phyloP scores from a whole-genome alignment of 495 filamentous ascomycete genomes.

The Hypoxylon cercidicola region DNA sequence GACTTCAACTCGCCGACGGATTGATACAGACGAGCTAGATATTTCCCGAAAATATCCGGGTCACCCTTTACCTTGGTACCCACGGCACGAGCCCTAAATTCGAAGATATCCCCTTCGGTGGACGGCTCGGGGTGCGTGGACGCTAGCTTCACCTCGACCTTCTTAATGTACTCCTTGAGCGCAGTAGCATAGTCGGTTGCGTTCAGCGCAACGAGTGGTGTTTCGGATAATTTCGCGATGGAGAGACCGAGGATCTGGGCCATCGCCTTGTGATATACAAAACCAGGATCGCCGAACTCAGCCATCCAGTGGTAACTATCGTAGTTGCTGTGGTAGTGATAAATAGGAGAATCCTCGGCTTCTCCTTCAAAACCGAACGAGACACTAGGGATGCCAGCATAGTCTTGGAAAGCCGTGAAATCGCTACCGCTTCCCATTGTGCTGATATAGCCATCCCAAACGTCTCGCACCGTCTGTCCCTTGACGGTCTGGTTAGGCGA shows the following conservation, averaged over 20 bases:
- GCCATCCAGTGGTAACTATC: conserved; percentile 92
- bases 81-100: conserved; percentile 60
- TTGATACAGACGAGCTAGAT: conserved; percentile 55
- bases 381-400: conserved; percentile 85
- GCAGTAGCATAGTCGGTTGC: conserved; percentile 76
- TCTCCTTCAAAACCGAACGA: conserved; percentile 80
- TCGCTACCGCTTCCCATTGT: conserved; percentile 87
- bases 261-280: conserved; percentile 81
- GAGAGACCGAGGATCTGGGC: conserved; percentile 83
- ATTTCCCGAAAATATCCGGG: conserved; percentile 61
- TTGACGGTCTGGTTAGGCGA: conserved; percentile 86
- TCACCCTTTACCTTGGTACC: conserved; percentile 60
- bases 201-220: conserved; percentile 80
- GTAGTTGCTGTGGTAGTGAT: conserved; percentile 93
- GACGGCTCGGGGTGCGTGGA: conserved; percentile 51
- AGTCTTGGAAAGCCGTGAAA: conserved; percentile 92
- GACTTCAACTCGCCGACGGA: conserved; percentile 63
- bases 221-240: conserved; percentile 80
- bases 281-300: conserved; percentile 82
- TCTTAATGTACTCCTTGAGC: conserved; percentile 70
- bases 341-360: conserved; percentile 57
- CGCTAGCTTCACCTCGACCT: conserved; percentile 71
- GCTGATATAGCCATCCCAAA: conserved; percentile 74
- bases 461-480: conserved; percentile 77
- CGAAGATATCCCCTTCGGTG: conserved; percentile 58